Base-by-base conservation (phyloP, 192 early-diverging fungal genomes). In the Coemansia sp. region DNA sequence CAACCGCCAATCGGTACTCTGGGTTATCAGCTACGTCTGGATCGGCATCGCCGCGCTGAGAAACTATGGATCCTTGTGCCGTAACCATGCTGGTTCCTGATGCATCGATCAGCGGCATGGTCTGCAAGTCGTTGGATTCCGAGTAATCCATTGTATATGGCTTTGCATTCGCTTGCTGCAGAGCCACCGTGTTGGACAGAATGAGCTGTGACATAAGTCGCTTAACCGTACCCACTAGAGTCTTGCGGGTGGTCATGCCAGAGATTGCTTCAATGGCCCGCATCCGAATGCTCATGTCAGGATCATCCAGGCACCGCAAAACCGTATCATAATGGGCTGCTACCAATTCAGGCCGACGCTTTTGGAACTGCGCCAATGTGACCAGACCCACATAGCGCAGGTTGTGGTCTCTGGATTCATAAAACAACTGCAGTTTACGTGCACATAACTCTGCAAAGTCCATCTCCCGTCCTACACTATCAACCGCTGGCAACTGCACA, bases 321-420 rank as follows among this genome's bases (percentile, higher is more conserved):
- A 99, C 84, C 0, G 90, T 83, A 21, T 92, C 89, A 45, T 86
- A 83, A 57, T 94, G 90, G 41, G 91, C 86, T 2, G 79, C 69
- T 5, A 95, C 92, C 11, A 91, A 71, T 23, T 88, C 84, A 1
- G 97, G 94, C 36, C 93, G 87, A n/a, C 87, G 83, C 6, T 80
- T 76, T 47, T 96, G 83, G 31, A 99, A 81, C 61, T 91, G 87
- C 20, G 84, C 84, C 58, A 99, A 62, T 3, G 93, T 89, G 53
- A 88, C 80, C 52, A 99, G 80, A 10, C 94, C 94, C 45, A 99
- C 83, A 52, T 96, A 99, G 37, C 75, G 69, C 44, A 78, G 69
- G 64, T 98, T 98, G 67, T 95, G 96, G 75, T 98, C 96, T 3
- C 81, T 65, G 46, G 92, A 87, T 44, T 90, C 87, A 56, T 94